Evolutionary conservation across 257 asterid species (phyloP), one percentile per base, ranked within the genome.

Genomic region (Rhazya stricta): DNA sequence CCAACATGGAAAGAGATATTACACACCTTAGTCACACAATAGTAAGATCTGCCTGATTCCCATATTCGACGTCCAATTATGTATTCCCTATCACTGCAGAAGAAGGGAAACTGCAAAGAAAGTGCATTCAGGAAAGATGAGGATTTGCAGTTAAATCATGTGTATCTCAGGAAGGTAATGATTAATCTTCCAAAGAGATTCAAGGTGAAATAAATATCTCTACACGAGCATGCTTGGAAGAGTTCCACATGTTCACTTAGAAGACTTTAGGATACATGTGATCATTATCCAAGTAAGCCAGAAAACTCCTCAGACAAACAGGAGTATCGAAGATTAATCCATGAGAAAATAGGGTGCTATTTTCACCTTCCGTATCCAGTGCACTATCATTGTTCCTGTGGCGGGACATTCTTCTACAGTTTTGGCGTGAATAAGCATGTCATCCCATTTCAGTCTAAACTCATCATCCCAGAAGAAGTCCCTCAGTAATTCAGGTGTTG

Each of bases 401-500:
- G 82, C 79, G 2, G 96, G 91, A 82, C 97, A 91, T 83, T 92
- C 97, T 79, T 92, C 91, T 45, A 92, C 41, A 48, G 91, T 84
- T 18, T 82, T 74, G 15, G 96, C 94, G 78, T 85, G 93, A 41
- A 86, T 19, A 79, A 94, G 78, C 99, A 94, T 94, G 84, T 91
- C 89, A 16, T 94, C 99, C 97, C 99, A 94, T 84, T 86, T 89
- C 77, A 88, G 68, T 36, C 99, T 85, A 76, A 94, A 92, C 66
- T 89, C 96, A 67, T 94, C 97, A 56, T 94, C 99, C 97, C 99
- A 92, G 79, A 92, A 94, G 79, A 94, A 94, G 77, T 94, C 99
- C 85, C 97, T 86, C 70, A 90, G 51, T 62, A 90, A 71, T 78
- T 94, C 97, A 2, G 99, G 96, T n/a, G 96, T 84, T 34, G 97